Evolutionary conservation across 2,329 filamentous ascomycete species (phyloP), one percentile per base, ranked within the genome.

Genomic region (Alternaria rosae): DNA sequence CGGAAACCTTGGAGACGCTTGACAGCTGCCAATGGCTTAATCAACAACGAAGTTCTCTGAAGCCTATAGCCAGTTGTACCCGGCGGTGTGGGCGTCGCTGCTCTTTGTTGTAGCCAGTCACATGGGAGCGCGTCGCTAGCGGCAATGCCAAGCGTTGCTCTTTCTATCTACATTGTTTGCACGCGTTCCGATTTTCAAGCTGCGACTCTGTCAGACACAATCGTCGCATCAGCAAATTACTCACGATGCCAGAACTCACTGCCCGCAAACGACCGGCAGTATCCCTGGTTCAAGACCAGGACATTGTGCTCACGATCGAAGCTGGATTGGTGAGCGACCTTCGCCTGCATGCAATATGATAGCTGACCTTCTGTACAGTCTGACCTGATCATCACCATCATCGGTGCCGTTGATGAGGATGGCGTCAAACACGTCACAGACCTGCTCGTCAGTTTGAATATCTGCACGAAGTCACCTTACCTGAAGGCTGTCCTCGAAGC

Each of bases 401-500:
- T 69, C 6, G 54, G 65, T 9, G 23, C 65, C 0, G 41, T 54
- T 1, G 51, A 38, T 15, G 56, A 61, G 6, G 58, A 66, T 23
- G 57, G 60, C 5, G 28, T 45, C 10, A 64, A 60, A 35, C 56
- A 62, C 7, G 60, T 67, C 17, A 69, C 65, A 11, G 65, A 66
- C 12, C 41, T 69, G 12, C 45, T 47, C 8, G 62, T 64, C n/a
- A 53, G 59, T 8, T 45, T 41, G 1, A 30, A 57, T 3, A 45
- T 43, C 17, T 67, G 64, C 41, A 35, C 30, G 26, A 56, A 59
- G 35, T 65, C 64, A 12, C 28, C 20, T 5, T 69, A 61, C 26
- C 41, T 69, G 3, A 54, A 43, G 9, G 20, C 55, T 6, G n/a
- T 65, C 11, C 52, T 64, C 42, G 32, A 47, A 17, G 47, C 10